Conservation (phyloP, 2,329 filamentous ascomycete species). For the Laburnicola sp. region DNA sequence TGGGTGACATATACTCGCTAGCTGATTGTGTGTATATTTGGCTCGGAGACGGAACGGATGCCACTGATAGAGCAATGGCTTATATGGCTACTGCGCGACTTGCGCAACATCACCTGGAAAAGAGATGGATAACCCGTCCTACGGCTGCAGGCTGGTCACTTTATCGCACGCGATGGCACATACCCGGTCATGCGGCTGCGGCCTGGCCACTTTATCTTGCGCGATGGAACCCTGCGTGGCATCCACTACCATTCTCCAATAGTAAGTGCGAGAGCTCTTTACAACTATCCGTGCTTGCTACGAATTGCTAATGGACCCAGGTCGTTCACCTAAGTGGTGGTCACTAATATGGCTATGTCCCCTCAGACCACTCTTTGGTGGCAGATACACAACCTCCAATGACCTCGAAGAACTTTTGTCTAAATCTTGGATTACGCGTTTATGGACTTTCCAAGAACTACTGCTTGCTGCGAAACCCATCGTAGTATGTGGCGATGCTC, state of each 20-base stretch:
- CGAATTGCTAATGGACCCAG: neutral
- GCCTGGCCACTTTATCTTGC: no score
- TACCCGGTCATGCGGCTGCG: no score
- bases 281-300: neutral
- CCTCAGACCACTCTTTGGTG: neutral
- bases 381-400: neutral
- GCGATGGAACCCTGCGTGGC: no score
- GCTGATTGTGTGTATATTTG: conserved; percentile 6
- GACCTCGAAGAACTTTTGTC: neutral
- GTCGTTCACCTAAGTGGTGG: neutral
- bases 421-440: neutral
- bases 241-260: no score
- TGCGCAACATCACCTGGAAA: neutral
- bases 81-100: conserved; percentile 3
- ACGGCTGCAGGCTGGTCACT: no score
- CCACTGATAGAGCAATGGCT: conserved; percentile 6
- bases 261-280: no score
- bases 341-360: neutral
- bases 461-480: neutral
- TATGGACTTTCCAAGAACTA: conserved; percentile 11
- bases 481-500: conserved; percentile 1
- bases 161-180: no score
- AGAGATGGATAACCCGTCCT: neutral
- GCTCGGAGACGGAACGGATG: conserved; percentile 8
- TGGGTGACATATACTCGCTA: conserved; percentile 13